phyloP scores from a whole-genome alignment of 805 yeast species.

The Hanseniaspora lachancei region DNA sequence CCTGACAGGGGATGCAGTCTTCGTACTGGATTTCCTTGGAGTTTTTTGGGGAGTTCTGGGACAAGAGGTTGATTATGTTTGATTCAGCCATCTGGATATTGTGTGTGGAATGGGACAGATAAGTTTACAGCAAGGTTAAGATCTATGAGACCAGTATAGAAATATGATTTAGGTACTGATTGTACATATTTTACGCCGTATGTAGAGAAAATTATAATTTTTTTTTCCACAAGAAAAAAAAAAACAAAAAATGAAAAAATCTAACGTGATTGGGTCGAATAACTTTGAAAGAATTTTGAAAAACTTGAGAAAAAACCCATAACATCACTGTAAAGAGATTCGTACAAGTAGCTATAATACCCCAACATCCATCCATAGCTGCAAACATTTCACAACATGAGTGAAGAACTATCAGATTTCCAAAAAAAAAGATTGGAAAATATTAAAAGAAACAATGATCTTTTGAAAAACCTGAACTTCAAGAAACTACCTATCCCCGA shows the following conservation, averaged over 20 bases:
- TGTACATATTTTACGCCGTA: no score
- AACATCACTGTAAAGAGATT: no score
- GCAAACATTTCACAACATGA: neutral
- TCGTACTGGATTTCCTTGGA: constrained; percentile 29
- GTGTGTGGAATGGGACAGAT: neutral
- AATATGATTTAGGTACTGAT: no score
- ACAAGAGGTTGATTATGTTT: neutral
- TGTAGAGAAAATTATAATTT: no score
- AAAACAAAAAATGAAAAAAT: no score
- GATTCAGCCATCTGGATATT: neutral
- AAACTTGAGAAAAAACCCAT: no score
- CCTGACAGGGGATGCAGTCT: constrained; percentile 58
- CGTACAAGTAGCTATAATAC: no score
- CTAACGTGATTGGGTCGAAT: neutral
- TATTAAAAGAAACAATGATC: constrained; percentile 69
- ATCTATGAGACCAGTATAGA: neutral
- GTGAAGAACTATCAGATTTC: constrained; percentile 40
- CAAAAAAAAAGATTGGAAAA: constrained; percentile 62
- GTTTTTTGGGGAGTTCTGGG: constrained; percentile 13
- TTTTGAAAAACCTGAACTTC: constrained; percentile 58
- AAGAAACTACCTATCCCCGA: constrained; percentile 42
- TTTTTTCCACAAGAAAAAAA: no score
- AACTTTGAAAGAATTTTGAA: neutral
- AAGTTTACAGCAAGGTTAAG: neutral
- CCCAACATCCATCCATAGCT: no score